Conservation (phyloP, 306 rosid species). For the Prunus davidiana region DNA sequence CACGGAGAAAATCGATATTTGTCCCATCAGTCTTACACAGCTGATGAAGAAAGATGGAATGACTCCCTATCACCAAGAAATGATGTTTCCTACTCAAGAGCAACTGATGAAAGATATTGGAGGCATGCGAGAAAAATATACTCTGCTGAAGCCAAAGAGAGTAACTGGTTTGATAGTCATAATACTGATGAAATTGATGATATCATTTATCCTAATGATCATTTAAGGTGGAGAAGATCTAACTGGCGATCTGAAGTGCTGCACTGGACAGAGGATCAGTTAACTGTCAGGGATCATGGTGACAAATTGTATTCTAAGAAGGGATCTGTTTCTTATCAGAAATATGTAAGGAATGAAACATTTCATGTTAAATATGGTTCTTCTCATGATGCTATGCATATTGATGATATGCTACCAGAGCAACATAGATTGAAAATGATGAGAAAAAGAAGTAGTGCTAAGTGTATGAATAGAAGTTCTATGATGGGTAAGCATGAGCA, state of each 20-base stretch:
- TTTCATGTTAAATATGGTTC: constrained; percentile 24
- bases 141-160: constrained; percentile 26
- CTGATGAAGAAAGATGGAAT: constrained; percentile 15
- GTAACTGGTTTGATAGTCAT: constrained; percentile 30
- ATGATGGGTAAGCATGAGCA: constrained; percentile 40
- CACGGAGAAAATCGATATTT: constrained; percentile 18
- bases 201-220: constrained; percentile 29
- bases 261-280: constrained; percentile 45
- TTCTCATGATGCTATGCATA: constrained; percentile 30
- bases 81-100: constrained; percentile 26
- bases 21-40: constrained; percentile 17
- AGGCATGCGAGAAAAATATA: constrained; percentile 25
- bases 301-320: constrained; percentile 10
- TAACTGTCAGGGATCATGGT: constrained; percentile 31
- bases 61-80: constrained; percentile 26
- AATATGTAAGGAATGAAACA: constrained; percentile 15
- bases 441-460: constrained; percentile 29
- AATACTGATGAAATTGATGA: constrained; percentile 39
- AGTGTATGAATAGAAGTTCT: constrained; percentile 31
- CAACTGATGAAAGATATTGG: constrained; percentile 29
- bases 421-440: constrained; percentile 25
- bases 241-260: constrained; percentile 33
- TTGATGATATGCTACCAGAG: constrained; percentile 32
- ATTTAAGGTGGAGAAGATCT: constrained; percentile 25
- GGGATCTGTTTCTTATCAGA: constrained; percentile 24